A percentile compares a stretch with the other conserved stretches of the same genome.
Evolutionary conservation across 345 rosid species (phyloP).

Genomic region (Rhodomyrtus tomentosa): DNA sequence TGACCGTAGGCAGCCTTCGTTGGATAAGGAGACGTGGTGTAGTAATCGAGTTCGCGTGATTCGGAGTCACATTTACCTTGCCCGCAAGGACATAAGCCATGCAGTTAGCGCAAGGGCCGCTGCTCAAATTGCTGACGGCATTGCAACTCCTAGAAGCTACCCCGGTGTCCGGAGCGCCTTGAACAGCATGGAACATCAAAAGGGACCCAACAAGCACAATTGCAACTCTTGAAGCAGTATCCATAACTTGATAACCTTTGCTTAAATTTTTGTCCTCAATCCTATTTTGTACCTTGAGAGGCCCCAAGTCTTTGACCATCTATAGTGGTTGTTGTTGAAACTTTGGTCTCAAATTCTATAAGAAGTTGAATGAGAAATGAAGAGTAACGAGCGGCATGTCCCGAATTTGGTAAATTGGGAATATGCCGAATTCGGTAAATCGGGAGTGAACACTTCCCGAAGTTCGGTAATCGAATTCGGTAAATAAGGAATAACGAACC

Average conservation of each 20-base stretch:
- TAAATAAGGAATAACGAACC: no score
- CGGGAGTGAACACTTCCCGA: no score
- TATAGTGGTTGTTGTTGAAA: slow-evolving; percentile 12
- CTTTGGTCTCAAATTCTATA: no score
- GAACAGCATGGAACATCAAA: background rate
- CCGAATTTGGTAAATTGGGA: no score
- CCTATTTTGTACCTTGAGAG: background rate
- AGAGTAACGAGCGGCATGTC: no score
- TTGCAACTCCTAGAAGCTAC: background rate
- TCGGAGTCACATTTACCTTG: background rate
- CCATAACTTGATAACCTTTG: background rate
- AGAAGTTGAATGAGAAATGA: no score
- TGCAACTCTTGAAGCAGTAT: background rate
- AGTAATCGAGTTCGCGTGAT: background rate
- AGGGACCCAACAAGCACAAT: background rate
- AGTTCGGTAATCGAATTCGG: no score
- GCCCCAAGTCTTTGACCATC: background rate
- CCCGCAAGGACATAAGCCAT: background rate
- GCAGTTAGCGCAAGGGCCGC: background rate
- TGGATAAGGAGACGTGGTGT: background rate
- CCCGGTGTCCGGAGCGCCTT: background rate
- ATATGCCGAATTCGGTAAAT: no score
- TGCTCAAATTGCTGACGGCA: background rate
- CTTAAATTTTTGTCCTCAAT: background rate
- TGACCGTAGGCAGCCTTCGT: background rate